Conservation (phyloP, 1,284 basidiomycete species). For the Ustilago lituana region DNA sequence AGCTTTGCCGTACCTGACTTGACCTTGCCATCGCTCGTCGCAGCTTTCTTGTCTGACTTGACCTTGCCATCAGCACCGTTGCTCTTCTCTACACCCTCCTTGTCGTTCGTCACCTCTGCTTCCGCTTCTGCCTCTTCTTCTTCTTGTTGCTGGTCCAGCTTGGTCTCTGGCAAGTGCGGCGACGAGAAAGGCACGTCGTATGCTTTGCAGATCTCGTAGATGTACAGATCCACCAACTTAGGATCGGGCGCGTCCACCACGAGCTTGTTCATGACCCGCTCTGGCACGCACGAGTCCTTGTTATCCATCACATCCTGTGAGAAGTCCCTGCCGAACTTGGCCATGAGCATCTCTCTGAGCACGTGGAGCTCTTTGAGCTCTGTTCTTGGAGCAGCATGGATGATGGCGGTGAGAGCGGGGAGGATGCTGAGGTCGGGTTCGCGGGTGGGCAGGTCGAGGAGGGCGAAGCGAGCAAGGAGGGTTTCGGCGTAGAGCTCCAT, state of each 20-base stretch:
- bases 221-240: constrained; percentile 77
- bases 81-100: constrained; percentile 1
- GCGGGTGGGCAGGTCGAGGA: constrained; percentile 81
- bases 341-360: constrained; percentile 90
- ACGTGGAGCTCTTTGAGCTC: constrained; percentile 81
- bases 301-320: constrained; percentile 83
- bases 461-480: constrained; percentile 87
- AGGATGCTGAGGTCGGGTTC: constrained; percentile 83
- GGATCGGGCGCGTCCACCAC: constrained; percentile 75
- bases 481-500: constrained; percentile 93
- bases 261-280: constrained; percentile 80
- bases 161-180: constrained; percentile 35
- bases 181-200: constrained; percentile 55
- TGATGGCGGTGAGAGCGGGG: constrained; percentile 80
- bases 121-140: constrained; percentile 7
- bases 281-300: constrained; percentile 78
- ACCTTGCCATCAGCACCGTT: constrained; percentile 6
- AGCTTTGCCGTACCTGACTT: constrained; percentile 8
- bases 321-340: constrained; percentile 89
- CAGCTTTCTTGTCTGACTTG: constrained; percentile 12
- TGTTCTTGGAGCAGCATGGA: constrained; percentile 88
- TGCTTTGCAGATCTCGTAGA: constrained; percentile 57
- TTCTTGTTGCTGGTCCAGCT: constrained; percentile 15
- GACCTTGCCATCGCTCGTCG: constrained; percentile 10
- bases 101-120: neutral